Percentiles rank a stretch among this genome's conserved stretches.
phyloP scores from a whole-genome alignment of 1,284 basidiomycete genomes.

The Blastosporella zonata region DNA sequence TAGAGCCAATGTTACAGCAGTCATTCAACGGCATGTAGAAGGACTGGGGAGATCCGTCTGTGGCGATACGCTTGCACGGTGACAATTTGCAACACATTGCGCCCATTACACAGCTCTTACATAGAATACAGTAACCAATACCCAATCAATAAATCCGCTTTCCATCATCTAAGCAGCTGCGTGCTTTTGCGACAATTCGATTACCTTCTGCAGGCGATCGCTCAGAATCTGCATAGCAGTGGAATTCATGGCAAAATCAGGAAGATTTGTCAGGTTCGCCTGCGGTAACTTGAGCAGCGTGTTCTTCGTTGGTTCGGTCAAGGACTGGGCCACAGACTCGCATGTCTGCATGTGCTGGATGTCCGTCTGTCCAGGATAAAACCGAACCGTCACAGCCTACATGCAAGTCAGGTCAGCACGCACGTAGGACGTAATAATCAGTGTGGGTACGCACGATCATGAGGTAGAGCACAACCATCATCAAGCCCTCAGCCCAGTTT shows the following conservation, averaged over 20 bases:
- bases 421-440: background rate
- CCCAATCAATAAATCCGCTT: slow-evolving; percentile 1
- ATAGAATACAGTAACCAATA: background rate
- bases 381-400: slow-evolving; percentile 44
- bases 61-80: slow-evolving; percentile 14
- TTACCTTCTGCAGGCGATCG: slow-evolving; percentile 13
- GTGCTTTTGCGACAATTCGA: slow-evolving; percentile 13
- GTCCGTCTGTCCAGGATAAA: slow-evolving; percentile 47
- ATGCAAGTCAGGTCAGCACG: background rate
- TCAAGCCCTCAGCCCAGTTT: slow-evolving; percentile 63
- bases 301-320: slow-evolving; percentile 9
- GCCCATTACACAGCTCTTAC: background rate
- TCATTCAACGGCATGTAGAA: slow-evolving; percentile 61
- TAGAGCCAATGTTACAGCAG: slow-evolving; percentile 53
- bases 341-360: slow-evolving; percentile 30
- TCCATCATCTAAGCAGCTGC: slow-evolving; percentile 2
- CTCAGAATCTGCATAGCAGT: slow-evolving; percentile 11
- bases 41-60: slow-evolving; percentile 50
- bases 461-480: slow-evolving; percentile 58
- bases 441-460: slow-evolving; percentile 35
- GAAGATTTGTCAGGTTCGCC: background rate
- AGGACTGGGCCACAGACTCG: slow-evolving; percentile 21
- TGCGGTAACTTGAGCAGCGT: slow-evolving; percentile 1
- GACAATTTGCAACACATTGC: background rate
- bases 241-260: background rate